Conservation (phyloP, 257 asterid species). For the Fraxinus pennsylvanica region DNA sequence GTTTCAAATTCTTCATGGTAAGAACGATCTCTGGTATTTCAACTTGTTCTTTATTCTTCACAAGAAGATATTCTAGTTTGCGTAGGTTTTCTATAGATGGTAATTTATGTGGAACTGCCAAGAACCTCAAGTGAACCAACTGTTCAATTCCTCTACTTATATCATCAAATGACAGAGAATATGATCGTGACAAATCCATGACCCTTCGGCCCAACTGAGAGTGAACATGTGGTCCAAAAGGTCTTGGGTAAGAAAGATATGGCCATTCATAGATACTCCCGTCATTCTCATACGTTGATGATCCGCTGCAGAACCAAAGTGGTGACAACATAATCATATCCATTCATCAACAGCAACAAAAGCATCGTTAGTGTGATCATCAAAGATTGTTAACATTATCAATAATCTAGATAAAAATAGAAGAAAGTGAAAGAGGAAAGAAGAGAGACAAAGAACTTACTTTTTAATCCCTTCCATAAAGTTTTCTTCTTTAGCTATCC, state of each 20-base stretch:
- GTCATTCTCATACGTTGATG: slow-evolving; percentile 10
- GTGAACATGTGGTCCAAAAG: slow-evolving; percentile 18
- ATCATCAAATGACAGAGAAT: not conserved
- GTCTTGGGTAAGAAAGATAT: not conserved
- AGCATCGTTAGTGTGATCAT: not conserved
- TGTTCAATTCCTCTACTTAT: not conserved
- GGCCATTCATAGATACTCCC: slow-evolving; percentile 1
- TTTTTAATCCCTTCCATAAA: slow-evolving; percentile 12
- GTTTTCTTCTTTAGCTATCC: slow-evolving; percentile 22
- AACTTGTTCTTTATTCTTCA: not conserved
- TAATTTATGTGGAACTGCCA: slow-evolving; percentile 17
- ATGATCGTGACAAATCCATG: slow-evolving; percentile 1
- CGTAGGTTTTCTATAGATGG: slow-evolving; percentile 4
- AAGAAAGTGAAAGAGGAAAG: not conserved
- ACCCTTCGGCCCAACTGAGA: slow-evolving; percentile 21
- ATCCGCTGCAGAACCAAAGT: slow-evolving; percentile 8
- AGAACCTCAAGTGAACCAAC: slow-evolving; percentile 25
- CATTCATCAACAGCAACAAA: not conserved
- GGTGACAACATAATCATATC: not conserved
- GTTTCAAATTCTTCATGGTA: slow-evolving; percentile 18
- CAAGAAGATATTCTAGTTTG: slow-evolving; percentile 19
- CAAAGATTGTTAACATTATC: not conserved
- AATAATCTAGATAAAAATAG: not conserved
- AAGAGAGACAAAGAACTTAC: not conserved
- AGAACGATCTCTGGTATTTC: slow-evolving; percentile 13